Base-by-base conservation (phyloP, 2,329 filamentous ascomycete genomes). In the Penicillium sp. region DNA sequence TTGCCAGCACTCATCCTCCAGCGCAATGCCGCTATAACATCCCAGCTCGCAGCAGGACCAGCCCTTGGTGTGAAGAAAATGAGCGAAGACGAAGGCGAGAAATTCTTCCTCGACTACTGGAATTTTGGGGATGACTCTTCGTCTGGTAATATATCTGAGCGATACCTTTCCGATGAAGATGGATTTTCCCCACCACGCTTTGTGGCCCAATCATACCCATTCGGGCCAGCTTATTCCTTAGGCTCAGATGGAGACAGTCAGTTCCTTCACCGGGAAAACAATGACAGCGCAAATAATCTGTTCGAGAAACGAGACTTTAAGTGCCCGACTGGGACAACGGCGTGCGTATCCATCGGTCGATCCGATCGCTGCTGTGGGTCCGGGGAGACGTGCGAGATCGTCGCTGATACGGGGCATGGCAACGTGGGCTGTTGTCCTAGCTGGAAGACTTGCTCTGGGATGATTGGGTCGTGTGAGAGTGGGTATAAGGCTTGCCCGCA, bases 371-470 rank as follows among this genome's bases (percentile, higher is more conserved):
- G 85, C 68, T 88, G 85, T 64, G 72, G 76, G 4, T 74, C 72
- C 2, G 77, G 76, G 2, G 79, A 81, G 59, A 80, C 76, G 0
- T 88, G 85, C 65, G 77, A 84, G 23, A 70, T 78, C 4, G 77
- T 85, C 5, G 60, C 75, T 34, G 81, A 84, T 61, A 81, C 78
- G 2, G 81, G 82, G 0, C 68, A 78, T 41, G 82, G 83, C 8
- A 78, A 82, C 47, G 81, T 87, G 2, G 85, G 85, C 16, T 88
- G 85, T 63, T 88, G 85, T 75, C 79, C 81, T 1, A 65, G 70
- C 27, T 84, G 84, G 1, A 69, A 79, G 57, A 76, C 64, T 10
- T 87, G 85, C 64, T 77, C 77, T 2, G 78, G 80, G 11, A 63
- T 71, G 1, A 77, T 87, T n/a, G 77, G 77, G 2, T 69, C 65